Percentiles rank a stretch among this genome's conserved stretches.
These are phyloP conservation scores for Penicillium macrosclerotiorum DNA, from an alignment of 495 filamentous ascomycete species.

Conservation along the genomic window DNA sequence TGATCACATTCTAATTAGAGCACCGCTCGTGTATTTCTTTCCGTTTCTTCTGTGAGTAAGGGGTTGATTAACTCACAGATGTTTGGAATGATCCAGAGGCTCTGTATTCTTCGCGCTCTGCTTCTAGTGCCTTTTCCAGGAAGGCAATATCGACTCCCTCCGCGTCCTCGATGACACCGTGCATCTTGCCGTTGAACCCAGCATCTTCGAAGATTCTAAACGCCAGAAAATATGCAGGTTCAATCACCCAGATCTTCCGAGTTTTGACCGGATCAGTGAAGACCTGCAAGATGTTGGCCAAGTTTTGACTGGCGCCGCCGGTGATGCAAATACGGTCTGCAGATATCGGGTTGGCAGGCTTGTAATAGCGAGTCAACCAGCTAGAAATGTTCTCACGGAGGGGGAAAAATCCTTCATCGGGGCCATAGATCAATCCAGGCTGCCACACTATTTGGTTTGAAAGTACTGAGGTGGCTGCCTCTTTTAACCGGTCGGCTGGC, in stretches of 20 bases:
- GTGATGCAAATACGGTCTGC: constrained; percentile 67
- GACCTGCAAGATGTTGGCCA: constrained; percentile 57
- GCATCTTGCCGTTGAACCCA: constrained; percentile 49
- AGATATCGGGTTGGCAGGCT: constrained; percentile 10
- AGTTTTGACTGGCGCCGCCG: constrained; percentile 61
- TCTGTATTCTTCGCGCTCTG: background rate
- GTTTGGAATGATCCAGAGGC: background rate
- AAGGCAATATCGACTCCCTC: constrained; percentile 56
- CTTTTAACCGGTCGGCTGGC: constrained; percentile 50
- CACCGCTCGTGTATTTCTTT: too few relatives aligned
- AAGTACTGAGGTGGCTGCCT: constrained; percentile 51
- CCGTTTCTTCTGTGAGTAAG: too few relatives aligned
- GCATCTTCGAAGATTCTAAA: constrained; percentile 67
- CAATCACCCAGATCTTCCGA: constrained; percentile 60
- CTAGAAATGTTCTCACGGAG: constrained; percentile 55
- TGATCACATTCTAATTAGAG: background rate
- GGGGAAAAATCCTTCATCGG: constrained; percentile 63
- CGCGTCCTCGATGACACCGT: constrained; percentile 62
- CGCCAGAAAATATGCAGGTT: constrained; percentile 67
- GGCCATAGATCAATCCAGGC: constrained; percentile 63
- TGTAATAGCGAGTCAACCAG: constrained; percentile 61
- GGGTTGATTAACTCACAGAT: background rate
- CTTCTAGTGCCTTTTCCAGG: constrained; percentile 26
- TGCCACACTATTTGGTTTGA: constrained; percentile 45
- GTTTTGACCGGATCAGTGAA: constrained; percentile 68